Conservation (phyloP, 2,329 filamentous ascomycete species). For the Ophiostoma piceae region DNA sequence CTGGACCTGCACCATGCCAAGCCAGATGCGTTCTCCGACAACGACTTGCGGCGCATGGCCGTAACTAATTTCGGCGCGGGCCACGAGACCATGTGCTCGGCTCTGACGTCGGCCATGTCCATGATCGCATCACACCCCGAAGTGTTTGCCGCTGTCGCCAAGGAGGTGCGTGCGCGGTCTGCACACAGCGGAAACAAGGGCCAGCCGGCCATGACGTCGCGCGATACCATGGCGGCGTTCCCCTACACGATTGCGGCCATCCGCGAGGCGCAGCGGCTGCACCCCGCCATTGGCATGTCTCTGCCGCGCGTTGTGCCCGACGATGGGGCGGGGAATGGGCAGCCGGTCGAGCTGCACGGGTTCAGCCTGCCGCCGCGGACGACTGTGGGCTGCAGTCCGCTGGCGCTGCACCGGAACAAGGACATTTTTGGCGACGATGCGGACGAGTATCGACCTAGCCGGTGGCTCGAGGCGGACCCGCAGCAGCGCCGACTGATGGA, state of each 20-base stretch:
- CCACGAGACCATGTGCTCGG: slow-evolving; percentile 51
- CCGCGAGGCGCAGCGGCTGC: slow-evolving; percentile 47
- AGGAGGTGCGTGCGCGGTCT: slow-evolving; percentile 31
- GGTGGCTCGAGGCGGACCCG: slow-evolving; percentile 42
- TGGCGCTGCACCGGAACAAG: slow-evolving; percentile 46
- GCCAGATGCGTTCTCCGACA: slow-evolving; percentile 41
- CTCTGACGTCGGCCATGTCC: slow-evolving; percentile 45
- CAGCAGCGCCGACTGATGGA: slow-evolving; percentile 39
- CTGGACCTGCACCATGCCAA: slow-evolving; percentile 43
- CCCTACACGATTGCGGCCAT: slow-evolving; percentile 43
- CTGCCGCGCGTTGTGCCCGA: slow-evolving; percentile 44
- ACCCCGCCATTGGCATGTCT: slow-evolving; percentile 50
- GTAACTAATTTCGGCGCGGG: slow-evolving; percentile 53
- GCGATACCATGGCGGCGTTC: slow-evolving; percentile 29
- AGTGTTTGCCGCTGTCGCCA: slow-evolving; percentile 34
- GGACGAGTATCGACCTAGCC: slow-evolving; percentile 40
- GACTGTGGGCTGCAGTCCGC: slow-evolving; percentile 48
- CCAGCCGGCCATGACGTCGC: slow-evolving; percentile 28
- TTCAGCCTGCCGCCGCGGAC: slow-evolving; percentile 41
- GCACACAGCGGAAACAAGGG: not conserved
- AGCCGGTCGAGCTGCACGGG: slow-evolving; percentile 37
- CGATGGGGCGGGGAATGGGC: slow-evolving; percentile 26
- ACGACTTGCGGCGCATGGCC: slow-evolving; percentile 48
- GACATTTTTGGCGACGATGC: slow-evolving; percentile 47
- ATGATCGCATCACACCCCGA: slow-evolving; percentile 41